Evolutionary conservation across 345 rosid species (phyloP), one percentile per base, ranked within the genome.

Genomic region (Chamaenerion angustifolium): DNA sequence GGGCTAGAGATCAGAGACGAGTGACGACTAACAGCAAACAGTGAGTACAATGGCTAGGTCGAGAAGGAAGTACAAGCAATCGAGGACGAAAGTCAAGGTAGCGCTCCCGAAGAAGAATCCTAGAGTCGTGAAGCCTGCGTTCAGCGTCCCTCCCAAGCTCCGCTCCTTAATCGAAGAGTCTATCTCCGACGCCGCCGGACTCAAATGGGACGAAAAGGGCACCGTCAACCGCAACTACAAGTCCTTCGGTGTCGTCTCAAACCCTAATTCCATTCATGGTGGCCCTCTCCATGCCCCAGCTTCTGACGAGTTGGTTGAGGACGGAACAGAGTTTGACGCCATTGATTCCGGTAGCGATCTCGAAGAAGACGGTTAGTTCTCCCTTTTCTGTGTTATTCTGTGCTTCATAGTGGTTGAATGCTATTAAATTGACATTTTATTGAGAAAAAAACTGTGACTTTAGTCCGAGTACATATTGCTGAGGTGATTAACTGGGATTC

Each of bases 61-160:
- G 1, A 78, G 96, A 64, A 77, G 98, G 51, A 92, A 84, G 71
- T 82, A 78, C 82, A 84, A 74, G 67, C 63, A 58, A 42, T 84
- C 98, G 21, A 69, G 80, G 61, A 52, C 89, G 6, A 92, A 92
- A 70, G 96, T 92, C 15, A 70, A 56, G 9, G 96, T 87, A 6
- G 85, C 78, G 54, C 96, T 92, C 11, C 95, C 93, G 0, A 82
- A 72, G 85, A 87, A 82, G 50, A 77, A 87, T 46, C 95, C 92
- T 16, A n/a, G 61, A 35, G 52, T 76, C 59, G 80, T 92, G 56
- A 92, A 87, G 50, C 88, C 93, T 19, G 77, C 86, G 19, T 92
- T 92, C 76, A 69, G 65, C 60, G 58, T 92, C 58, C 96, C 95
- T 37, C 90, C 95, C 0, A 92, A 92, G 84, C 84, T 90, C 11